These are phyloP conservation scores for Penicillium flavigenum DNA, from an alignment of 495 filamentous ascomycete genomes.

Conservation along the genomic window DNA sequence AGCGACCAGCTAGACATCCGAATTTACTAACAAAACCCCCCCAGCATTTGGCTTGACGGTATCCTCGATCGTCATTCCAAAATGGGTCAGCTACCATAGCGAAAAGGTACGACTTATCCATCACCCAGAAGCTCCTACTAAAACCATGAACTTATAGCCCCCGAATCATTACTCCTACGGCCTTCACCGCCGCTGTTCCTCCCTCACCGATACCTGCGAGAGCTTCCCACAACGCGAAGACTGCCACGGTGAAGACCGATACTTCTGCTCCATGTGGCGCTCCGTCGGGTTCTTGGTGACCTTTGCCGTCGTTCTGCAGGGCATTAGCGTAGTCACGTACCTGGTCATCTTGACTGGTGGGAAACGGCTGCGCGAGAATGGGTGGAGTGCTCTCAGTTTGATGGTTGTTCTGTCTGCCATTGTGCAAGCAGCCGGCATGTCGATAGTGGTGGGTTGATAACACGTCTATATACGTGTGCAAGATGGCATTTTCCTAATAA, in stretches of 20 bases:
- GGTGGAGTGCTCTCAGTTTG: slow-evolving; percentile 71
- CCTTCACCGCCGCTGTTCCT: slow-evolving; percentile 77
- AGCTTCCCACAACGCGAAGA: slow-evolving; percentile 62
- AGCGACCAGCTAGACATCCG: neutral
- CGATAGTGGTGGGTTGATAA: slow-evolving; percentile 68
- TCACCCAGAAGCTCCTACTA: neutral
- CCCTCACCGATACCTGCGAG: slow-evolving; percentile 55
- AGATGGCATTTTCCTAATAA: neutral
- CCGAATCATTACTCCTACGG: slow-evolving; percentile 67
- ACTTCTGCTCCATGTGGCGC: slow-evolving; percentile 92
- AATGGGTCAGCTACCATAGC: slow-evolving; percentile 76
- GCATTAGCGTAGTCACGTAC: slow-evolving; percentile 72
- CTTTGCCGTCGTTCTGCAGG: slow-evolving; percentile 73
- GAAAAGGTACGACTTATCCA: slow-evolving; percentile 45
- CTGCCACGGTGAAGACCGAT: slow-evolving; percentile 65
- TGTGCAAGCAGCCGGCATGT: slow-evolving; percentile 68
- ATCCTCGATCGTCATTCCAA: slow-evolving; percentile 67
- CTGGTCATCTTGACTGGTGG: slow-evolving; percentile 73
- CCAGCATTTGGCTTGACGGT: slow-evolving; percentile 78
- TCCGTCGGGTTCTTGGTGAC: slow-evolving; percentile 83
- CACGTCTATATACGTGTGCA: neutral
- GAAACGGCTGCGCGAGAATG: slow-evolving; percentile 67
- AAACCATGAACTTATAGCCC: slow-evolving; percentile 27
- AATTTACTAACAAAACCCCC: slow-evolving; percentile 6
- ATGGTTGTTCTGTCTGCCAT: slow-evolving; percentile 60